Conservation (phyloP, 2,329 filamentous ascomycete genomes). For the Colletotrichum viniferum region DNA sequence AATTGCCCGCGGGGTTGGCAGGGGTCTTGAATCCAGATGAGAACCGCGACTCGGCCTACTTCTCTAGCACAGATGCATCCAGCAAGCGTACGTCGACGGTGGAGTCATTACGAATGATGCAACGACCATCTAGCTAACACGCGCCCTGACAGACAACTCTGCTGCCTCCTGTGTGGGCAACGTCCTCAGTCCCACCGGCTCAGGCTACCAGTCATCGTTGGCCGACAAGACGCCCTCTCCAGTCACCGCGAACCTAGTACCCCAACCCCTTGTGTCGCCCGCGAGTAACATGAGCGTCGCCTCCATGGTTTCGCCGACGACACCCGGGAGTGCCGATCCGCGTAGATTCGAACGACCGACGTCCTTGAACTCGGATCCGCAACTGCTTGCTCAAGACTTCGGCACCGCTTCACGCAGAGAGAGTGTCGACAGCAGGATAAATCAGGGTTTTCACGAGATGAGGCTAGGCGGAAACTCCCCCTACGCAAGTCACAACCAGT, state of each 20-base stretch:
- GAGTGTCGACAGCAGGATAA: slow-evolving; percentile 81
- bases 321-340: slow-evolving; percentile 45
- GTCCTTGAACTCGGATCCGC: slow-evolving; percentile 36
- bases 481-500: slow-evolving; percentile 79
- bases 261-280: slow-evolving; percentile 60
- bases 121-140: slow-evolving; percentile 16
- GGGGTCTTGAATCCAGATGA: slow-evolving; percentile 57
- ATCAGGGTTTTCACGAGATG: slow-evolving; percentile 72
- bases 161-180: slow-evolving; percentile 40
- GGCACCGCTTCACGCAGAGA: slow-evolving; percentile 68
- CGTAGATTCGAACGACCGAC: slow-evolving; percentile 49
- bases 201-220: slow-evolving; percentile 54
- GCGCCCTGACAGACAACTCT: slow-evolving; percentile 42
- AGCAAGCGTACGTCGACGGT: slow-evolving; percentile 42
- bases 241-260: slow-evolving; percentile 53
- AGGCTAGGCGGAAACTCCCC: slow-evolving; percentile 70
- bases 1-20: slow-evolving; percentile 52
- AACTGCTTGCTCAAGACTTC: slow-evolving; percentile 34
- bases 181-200: slow-evolving; percentile 33
- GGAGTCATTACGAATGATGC: neutral
- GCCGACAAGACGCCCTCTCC: slow-evolving; percentile 69
- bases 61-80: slow-evolving; percentile 46
- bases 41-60: slow-evolving; percentile 49
- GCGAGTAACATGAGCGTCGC: slow-evolving; percentile 68
- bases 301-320: slow-evolving; percentile 67